Evolutionary conservation across 495 filamentous ascomycete genomes (phyloP), one percentile per base, ranked within the genome.

Genomic region (Niebla homalea): DNA sequence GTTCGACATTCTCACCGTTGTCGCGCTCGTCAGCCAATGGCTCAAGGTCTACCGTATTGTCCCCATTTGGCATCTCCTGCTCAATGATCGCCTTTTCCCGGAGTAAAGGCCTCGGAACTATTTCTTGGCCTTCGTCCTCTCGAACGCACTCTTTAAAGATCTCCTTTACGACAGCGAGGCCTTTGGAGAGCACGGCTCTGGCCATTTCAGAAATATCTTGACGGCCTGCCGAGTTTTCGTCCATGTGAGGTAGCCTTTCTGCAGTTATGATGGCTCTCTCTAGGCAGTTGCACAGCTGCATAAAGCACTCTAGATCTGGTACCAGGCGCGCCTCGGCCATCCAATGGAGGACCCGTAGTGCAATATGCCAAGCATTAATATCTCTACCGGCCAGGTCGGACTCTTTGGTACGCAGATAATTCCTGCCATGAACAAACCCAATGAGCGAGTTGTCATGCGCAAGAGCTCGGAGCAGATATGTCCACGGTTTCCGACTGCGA

Each of bases 231-330:
- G 20, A 22, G n/a, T 22, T 18, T 7, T 42, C 6, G 11, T 15
- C 45, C 16, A 36, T 3, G 45, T 35, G 8, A 16, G 23, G n/a
- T 36, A 48, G 29, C 25, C 32, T 10, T 20, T 35, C n/a, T 8
- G 23, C 46, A 36, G 48, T 49, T 26, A 44, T 42, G 35, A 75
- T 57, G 23, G 70, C 70, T 42, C 60, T 66, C 7, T 66, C 64
- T 40, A 75, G 72, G 16, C 64, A 61, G 21, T 50, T 45, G 54
- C 74, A 78, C n/a, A 80, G 54, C 16, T 62, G 38, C 8, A 64
- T 57, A 47, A 80, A 75, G 1, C 67, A 70, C 2, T 63, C 52
- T 20, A 70, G 55, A 25, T 70, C 69, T 15, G 66, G 48, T 29
- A 68, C 67, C 21, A 75, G 44, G 18, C 66, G 58, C 21, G 59